A percentile compares a stretch with the other conserved stretches of the same genome.
These are phyloP conservation scores for Didymella arachidicola DNA, from an alignment of 2,329 filamentous ascomycete species.

Conservation along the genomic window DNA sequence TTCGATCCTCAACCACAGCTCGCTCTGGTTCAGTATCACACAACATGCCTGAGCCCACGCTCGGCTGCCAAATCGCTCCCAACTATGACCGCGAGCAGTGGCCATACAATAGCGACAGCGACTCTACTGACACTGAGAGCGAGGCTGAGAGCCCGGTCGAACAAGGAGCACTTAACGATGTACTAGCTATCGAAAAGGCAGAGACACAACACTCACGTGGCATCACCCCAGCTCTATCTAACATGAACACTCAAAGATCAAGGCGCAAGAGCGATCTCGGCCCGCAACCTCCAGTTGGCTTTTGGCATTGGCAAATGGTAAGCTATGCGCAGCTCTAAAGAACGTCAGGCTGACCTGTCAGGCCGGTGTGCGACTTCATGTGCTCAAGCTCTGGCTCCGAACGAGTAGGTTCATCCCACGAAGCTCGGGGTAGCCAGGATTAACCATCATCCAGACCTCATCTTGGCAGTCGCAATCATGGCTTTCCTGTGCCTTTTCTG, in stretches of 20 bases:
- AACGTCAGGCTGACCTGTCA: constrained; percentile 4
- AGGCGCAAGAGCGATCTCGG: constrained; percentile 30
- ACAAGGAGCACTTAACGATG: constrained; percentile 5
- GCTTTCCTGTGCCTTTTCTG: constrained; percentile 39
- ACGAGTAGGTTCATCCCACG: constrained; percentile 29
- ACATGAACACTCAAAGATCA: constrained; percentile 26
- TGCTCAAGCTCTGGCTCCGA: constrained; percentile 38
- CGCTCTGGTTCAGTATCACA: neutral
- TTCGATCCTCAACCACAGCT: constrained; percentile 7
- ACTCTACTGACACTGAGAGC: constrained; percentile 17
- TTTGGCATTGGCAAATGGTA: constrained; percentile 43
- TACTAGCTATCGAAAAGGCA: constrained; percentile 31
- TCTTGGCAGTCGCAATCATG: constrained; percentile 30
- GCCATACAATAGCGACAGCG: constrained; percentile 23
- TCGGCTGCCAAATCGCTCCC: constrained; percentile 42
- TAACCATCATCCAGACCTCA: constrained; percentile 28
- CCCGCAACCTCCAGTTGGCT: constrained; percentile 31
- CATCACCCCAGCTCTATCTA: constrained; percentile 13
- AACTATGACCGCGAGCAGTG: constrained; percentile 31
- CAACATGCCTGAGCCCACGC: constrained; percentile 28
- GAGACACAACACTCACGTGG: constrained; percentile 29
- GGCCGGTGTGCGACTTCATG: constrained; percentile 42
- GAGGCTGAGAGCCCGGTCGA: constrained; percentile 14
- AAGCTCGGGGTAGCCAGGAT: neutral
- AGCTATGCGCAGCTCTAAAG: neutral